Percentiles rank a stretch among this genome's conserved stretches.
Conservation (phyloP, 495 filamentous ascomycete species). For the Hypomontagnella submonticulosa region DNA sequence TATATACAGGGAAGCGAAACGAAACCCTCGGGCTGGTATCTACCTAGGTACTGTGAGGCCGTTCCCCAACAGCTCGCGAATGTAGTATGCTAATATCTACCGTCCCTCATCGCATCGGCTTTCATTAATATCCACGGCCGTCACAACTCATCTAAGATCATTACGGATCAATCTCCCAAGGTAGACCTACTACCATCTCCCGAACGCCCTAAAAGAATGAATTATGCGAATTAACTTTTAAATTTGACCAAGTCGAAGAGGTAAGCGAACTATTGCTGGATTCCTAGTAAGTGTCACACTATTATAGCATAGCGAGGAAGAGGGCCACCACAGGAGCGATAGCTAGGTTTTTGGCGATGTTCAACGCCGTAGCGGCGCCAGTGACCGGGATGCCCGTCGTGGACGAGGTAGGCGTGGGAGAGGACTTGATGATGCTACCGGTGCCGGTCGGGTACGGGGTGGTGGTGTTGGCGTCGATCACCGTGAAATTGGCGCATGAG, state of each 20-base stretch:
- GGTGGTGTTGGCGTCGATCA: slow-evolving; percentile 32
- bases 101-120: slow-evolving; percentile 17
- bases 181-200: neutral
- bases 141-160: neutral
- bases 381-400: slow-evolving; percentile 15
- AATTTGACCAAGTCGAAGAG: slow-evolving; percentile 2
- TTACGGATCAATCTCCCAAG: slow-evolving; percentile 2
- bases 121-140: neutral
- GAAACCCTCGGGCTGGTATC: neutral
- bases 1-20: slow-evolving; percentile 26
- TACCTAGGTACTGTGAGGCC: neutral
- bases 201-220: slow-evolving; percentile 25
- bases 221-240: slow-evolving; percentile 16
- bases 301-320: slow-evolving; percentile 37
- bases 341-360: slow-evolving; percentile 31
- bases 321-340: slow-evolving; percentile 36
- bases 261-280: neutral
- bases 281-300: neutral
- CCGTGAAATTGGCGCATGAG: slow-evolving; percentile 75
- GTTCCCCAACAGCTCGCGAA: neutral
- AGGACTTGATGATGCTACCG: slow-evolving; percentile 10
- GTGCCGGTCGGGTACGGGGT: slow-evolving; percentile 29
- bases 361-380: slow-evolving; percentile 13
- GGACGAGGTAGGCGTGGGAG: slow-evolving; percentile 21
- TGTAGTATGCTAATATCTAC: slow-evolving; percentile 1